phyloP scores from a whole-genome alignment of 805 yeast species.

The Cyberlindnera meyerae region DNA sequence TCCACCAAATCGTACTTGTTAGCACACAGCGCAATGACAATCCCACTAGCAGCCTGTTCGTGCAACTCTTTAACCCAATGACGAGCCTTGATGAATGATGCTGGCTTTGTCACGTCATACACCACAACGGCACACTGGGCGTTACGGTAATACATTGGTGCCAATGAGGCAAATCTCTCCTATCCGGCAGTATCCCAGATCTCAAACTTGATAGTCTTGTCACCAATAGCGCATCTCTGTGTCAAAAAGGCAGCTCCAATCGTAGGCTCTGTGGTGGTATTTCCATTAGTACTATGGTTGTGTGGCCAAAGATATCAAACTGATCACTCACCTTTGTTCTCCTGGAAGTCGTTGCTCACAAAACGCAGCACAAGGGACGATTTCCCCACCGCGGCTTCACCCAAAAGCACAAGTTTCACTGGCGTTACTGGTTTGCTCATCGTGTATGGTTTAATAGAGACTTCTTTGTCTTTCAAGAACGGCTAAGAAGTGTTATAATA shows the following conservation, averaged over 20 bases:
- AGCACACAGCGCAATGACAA: conserved; percentile 90
- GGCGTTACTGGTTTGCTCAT: conserved; percentile 47
- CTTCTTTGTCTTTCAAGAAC: background rate
- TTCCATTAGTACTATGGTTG: no score
- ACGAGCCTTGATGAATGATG: conserved; percentile 90
- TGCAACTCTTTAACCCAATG: conserved; percentile 97
- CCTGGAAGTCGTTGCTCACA: conserved; percentile 93
- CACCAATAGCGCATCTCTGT: conserved; percentile 85
- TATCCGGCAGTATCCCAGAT: conserved; percentile 97
- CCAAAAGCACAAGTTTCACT: conserved; percentile 85
- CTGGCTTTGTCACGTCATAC: conserved; percentile 92
- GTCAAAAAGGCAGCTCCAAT: conserved; percentile 97
- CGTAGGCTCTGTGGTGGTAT: conserved; percentile 79
- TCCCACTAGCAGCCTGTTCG: conserved; percentile 90
- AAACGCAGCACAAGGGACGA: conserved; percentile 88
- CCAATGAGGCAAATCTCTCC: conserved; percentile 91
- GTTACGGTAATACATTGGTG: conserved; percentile 96
- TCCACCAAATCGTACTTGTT: conserved; percentile 82
- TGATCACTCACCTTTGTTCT: conserved; percentile 66
- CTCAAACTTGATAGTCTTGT: conserved; percentile 83
- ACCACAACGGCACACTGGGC: conserved; percentile 97
- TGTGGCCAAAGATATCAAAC: no score
- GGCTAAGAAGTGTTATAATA: background rate
- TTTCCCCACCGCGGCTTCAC: conserved; percentile 98
- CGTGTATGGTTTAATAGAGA: background rate